Percentiles rank a stretch among this genome's conserved stretches.
phyloP scores from a whole-genome alignment of 2,329 filamentous ascomycete genomes.

The Trichoderma sp. region DNA sequence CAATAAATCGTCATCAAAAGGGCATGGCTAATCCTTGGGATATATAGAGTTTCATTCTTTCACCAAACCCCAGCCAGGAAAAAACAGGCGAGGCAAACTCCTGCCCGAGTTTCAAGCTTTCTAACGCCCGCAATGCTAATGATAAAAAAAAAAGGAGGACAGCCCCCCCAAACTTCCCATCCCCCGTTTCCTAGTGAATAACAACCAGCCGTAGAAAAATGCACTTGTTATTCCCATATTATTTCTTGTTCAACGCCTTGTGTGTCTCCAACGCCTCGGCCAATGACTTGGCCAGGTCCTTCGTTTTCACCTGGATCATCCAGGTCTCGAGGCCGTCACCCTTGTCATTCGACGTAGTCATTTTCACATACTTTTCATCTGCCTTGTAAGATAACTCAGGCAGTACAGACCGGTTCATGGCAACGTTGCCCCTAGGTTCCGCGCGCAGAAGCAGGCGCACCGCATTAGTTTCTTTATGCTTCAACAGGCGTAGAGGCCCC shows the following conservation, averaged over 20 bases:
- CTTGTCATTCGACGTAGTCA: constrained; percentile 60
- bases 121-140: constrained; percentile 33
- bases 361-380: constrained; percentile 63
- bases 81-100: background rate
- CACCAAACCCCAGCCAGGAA: constrained; percentile 21
- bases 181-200: constrained; percentile 14
- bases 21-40: constrained; percentile 2
- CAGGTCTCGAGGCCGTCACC: constrained; percentile 68
- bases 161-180: constrained; percentile 9
- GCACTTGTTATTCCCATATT: constrained; percentile 35
- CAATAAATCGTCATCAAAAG: constrained; percentile 13
- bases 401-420: constrained; percentile 71
- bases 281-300: constrained; percentile 59
- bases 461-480: constrained; percentile 69
- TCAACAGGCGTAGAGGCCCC: constrained; percentile 72
- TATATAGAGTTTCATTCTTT: constrained; percentile 27
- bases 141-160: background rate
- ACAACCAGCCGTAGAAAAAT: constrained; percentile 20
- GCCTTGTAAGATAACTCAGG: constrained; percentile 65
- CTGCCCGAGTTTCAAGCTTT: constrained; percentile 28
- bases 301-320: constrained; percentile 72
- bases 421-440: constrained; percentile 74
- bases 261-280: constrained; percentile 56
- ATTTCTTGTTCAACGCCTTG: constrained; percentile 60
- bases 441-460: constrained; percentile 72